These are phyloP conservation scores for Fonsecaea nubica DNA, from an alignment of 2,329 filamentous ascomycete species.

Conservation along the genomic window DNA sequence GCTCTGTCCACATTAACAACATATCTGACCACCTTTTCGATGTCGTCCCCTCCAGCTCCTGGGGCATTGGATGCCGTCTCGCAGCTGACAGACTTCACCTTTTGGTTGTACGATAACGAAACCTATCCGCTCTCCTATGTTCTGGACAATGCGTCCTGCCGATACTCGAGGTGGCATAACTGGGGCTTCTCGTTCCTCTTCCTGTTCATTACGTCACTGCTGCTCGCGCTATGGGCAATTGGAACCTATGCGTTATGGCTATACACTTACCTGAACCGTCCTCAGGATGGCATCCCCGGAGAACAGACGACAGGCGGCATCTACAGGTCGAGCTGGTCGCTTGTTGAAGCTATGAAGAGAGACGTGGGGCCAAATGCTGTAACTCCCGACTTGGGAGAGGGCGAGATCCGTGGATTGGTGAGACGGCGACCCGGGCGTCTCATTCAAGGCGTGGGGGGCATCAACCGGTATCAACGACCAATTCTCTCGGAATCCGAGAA, in stretches of 20 bases:
- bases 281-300: neutral
- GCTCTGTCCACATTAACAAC: conserved; percentile 18
- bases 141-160: conserved; percentile 27
- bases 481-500: conserved; percentile 3
- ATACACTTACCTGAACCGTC: conserved; percentile 43
- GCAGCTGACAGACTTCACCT: conserved; percentile 17
- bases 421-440: conserved; percentile 15
- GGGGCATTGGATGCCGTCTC: conserved; percentile 14
- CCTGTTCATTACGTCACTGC: conserved; percentile 43
- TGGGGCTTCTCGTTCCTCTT: conserved; percentile 50
- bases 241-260: conserved; percentile 48
- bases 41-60: conserved; percentile 5
- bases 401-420: conserved; percentile 26
- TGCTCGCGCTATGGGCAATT: conserved; percentile 44
- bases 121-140: conserved; percentile 30
- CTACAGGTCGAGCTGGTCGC: conserved; percentile 38
- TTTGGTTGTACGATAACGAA: conserved; percentile 32
- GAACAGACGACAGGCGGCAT: conserved; percentile 41
- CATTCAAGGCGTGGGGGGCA: conserved; percentile 13
- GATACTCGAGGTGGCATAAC: conserved; percentile 39
- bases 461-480: neutral
- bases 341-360: conserved; percentile 31
- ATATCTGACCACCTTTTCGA: conserved; percentile 26
- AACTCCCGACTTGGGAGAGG: conserved; percentile 22
- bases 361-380: conserved; percentile 32